Conservation (phyloP, 2,329 filamentous ascomycete species). For the Akanthomyces dipterigenus region DNA sequence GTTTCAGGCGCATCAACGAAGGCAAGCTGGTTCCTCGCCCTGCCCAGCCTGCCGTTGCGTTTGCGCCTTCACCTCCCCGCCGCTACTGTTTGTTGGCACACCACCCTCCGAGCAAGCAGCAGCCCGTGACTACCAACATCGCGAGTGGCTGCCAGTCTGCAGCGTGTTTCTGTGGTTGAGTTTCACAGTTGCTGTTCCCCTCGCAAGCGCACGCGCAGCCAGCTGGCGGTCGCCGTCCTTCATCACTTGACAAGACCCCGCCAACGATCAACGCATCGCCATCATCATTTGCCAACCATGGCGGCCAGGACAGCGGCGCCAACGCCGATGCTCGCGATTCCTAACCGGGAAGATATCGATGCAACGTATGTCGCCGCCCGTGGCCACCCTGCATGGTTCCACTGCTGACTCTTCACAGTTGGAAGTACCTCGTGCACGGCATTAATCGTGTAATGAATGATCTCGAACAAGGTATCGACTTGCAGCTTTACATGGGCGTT, state of each 20-base stretch:
- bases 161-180: background rate
- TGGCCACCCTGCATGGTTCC: slow-evolving; percentile 9
- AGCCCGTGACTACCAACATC: background rate
- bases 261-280: background rate
- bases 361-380: slow-evolving; percentile 35
- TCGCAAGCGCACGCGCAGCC: background rate
- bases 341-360: slow-evolving; percentile 54
- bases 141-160: background rate
- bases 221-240: background rate
- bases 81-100: background rate
- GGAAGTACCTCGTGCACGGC: slow-evolving; percentile 81
- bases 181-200: background rate
- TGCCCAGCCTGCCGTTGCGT: slow-evolving; percentile 2
- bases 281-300: slow-evolving; percentile 20
- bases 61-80: slow-evolving; percentile 9
- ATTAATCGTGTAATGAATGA: slow-evolving; percentile 92
- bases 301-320: slow-evolving; percentile 26
- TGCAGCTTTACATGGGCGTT: slow-evolving; percentile 95
- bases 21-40: background rate
- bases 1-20: background rate
- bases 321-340: slow-evolving; percentile 48
- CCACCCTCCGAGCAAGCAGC: background rate
- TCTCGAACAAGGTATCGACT: slow-evolving; percentile 85
- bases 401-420: slow-evolving; percentile 47
- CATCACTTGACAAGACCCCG: slow-evolving; percentile 6